Evolutionary conservation across 352 stramenopile species (phyloP), one percentile per base, ranked within the genome.

Genomic region (Pythium phragmiticola): DNA sequence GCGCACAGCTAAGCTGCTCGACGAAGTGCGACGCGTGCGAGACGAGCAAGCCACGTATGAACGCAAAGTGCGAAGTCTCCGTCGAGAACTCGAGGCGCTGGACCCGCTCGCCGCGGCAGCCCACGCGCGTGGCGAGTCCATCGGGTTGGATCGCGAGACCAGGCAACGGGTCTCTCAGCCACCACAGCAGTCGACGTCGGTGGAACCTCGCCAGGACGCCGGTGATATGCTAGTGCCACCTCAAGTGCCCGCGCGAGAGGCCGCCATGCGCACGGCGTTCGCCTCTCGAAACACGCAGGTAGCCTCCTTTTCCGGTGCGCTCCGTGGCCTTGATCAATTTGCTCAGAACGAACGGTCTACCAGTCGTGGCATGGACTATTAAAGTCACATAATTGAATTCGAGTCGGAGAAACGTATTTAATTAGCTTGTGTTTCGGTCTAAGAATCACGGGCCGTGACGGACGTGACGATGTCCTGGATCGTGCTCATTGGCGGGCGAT

Each of bases 401-500:
- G 11, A 39, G 4, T 9, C 7, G 39, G 14, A 46, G 16, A 19
- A 19, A 46, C 9, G 13, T 54, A 45, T 26, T 36, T 56, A 42
- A 56, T 56, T 41, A 45, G 26, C 16, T 26, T n/a, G 4, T 51
- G 9, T 9, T 39, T 39, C 2, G 7, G 7, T 63, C 62, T 83
- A 95, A 7, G 86, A 94, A 74, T 97, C 90, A 11, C 90, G 80
- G 6, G 89, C 87, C 14, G 88, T 95, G 53, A 96, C 87, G 0
- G 89, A 97, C 8, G 89, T 97, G 33, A 97, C 86, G 42, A 97
- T 94, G 61, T 97, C 88, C 54, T 98, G 88, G 60, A 98, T 95
- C 39, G 90, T 98, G 19, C 81, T 74, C 52, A 92, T 75, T 1
- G 93, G 93, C 28, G 93, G 92, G 7, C 90, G 77, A 58, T 98